Conservation (phyloP, 129 eudicot species). For the Flaveria ramosissima region DNA sequence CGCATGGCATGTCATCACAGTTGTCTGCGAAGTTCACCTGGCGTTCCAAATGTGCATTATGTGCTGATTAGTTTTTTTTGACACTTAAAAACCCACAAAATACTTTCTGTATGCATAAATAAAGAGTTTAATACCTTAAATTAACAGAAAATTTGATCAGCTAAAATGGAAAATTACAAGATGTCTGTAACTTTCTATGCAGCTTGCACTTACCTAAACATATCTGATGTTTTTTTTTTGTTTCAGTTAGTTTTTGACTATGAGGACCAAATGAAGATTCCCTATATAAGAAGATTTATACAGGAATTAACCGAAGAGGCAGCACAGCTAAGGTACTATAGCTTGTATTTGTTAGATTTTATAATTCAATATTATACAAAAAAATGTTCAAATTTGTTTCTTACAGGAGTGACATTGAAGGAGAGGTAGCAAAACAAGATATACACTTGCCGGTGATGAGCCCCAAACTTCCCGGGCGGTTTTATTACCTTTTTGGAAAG, state of each 20-base stretch:
- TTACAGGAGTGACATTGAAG: slow-evolving; percentile 47
- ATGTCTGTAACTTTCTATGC: too few relatives aligned
- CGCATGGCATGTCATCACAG: neutral
- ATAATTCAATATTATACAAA: neutral
- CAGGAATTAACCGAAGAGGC: slow-evolving; percentile 57
- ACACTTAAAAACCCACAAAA: too few relatives aligned
- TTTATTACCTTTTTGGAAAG: slow-evolving; percentile 69
- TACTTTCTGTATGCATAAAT: too few relatives aligned
- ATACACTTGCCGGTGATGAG: slow-evolving; percentile 60
- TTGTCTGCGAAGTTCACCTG: neutral
- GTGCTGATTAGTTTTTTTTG: neutral
- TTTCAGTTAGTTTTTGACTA: slow-evolving; percentile 68
- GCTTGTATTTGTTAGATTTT: neutral
- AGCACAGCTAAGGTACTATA: slow-evolving; percentile 53
- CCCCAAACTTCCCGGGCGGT: slow-evolving; percentile 93
- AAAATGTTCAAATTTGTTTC: neutral
- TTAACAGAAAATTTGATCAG: too few relatives aligned
- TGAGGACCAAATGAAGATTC: slow-evolving; percentile 80
- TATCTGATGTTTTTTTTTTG: slow-evolving; percentile 9
- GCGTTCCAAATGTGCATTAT: neutral
- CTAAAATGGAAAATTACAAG: too few relatives aligned
- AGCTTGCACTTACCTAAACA: neutral
- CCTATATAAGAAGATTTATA: slow-evolving; percentile 51
- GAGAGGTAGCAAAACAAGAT: slow-evolving; percentile 81
- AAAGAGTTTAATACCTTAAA: too few relatives aligned